phyloP scores from a whole-genome alignment of 805 yeast species.

The Candida dajiaensis region DNA sequence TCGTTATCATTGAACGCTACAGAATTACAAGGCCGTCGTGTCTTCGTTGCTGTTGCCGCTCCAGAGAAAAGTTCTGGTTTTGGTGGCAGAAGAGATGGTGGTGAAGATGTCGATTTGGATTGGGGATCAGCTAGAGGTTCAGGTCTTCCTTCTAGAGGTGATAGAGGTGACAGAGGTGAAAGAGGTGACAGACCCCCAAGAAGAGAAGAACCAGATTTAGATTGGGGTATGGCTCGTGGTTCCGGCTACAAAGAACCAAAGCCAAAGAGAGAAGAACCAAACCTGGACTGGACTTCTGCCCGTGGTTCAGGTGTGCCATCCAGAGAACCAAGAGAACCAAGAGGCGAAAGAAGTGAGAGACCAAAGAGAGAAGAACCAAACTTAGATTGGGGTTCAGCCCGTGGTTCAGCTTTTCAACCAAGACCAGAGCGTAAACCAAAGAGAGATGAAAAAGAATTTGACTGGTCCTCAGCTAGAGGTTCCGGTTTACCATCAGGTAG shows the following conservation, averaged over 20 bases:
- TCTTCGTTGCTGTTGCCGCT: slow-evolving; percentile 78
- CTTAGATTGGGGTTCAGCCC: slow-evolving; percentile 42
- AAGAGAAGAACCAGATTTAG: slow-evolving; percentile 32
- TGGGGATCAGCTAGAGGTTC: slow-evolving; percentile 33
- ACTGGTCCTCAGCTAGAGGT: slow-evolving; percentile 49
- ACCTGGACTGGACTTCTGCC: slow-evolving; percentile 53
- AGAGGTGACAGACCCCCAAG: slow-evolving; percentile 19
- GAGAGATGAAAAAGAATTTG: slow-evolving; percentile 32
- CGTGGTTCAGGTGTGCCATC: slow-evolving; percentile 26
- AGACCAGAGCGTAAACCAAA: slow-evolving; percentile 31
- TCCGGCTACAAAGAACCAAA: slow-evolving; percentile 22
- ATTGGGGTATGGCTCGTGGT: slow-evolving; percentile 50
- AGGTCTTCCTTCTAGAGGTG: slow-evolving; percentile 7
- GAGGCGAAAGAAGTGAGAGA: slow-evolving; percentile 26
- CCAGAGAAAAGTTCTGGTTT: slow-evolving; percentile 37
- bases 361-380: slow-evolving; percentile 33
- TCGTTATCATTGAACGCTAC: slow-evolving; percentile 69
- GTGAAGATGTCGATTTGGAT: slow-evolving; percentile 36
- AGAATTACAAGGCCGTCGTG: slow-evolving; percentile 64
- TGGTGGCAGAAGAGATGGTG: slow-evolving; percentile 31
- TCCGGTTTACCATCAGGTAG: slow-evolving; percentile 25
- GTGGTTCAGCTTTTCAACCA: slow-evolving; percentile 25
- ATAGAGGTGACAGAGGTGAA: slow-evolving; percentile 27
- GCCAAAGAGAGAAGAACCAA: slow-evolving; percentile 46
- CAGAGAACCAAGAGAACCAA: slow-evolving; percentile 27